Evolutionary conservation across 805 yeast species (phyloP), one percentile per base, ranked within the genome.

Genomic region (Tetrapisispora pingtungensis): DNA sequence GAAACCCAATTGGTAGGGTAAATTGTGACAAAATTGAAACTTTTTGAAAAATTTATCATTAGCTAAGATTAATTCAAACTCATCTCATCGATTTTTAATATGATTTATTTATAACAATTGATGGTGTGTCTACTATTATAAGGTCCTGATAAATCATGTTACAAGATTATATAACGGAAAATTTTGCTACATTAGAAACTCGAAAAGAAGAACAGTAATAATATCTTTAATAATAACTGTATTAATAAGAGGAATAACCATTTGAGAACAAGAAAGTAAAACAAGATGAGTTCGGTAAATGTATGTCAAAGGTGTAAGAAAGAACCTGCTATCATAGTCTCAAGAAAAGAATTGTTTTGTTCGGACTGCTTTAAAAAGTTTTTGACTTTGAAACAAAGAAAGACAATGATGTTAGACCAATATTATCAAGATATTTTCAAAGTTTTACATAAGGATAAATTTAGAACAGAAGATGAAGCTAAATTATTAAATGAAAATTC

Each of bases 341-440:
- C 66, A 7, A 53, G 68, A 41, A 64, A 62, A 44, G 66, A 62
- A 42, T 34, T 45, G 2, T 64, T 64, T 40, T 62, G 66, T 44
- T 42, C 49, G 26, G 53, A 40, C 2, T 89, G 97, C 61, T 90
- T 86, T 53, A 57, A 74, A 18, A 72, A 79, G 47, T 89, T 86
- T 58, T 70, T 89, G 32, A 72, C 81, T 46, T 80, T 85, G 20
- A 89, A 89, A 60, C 88, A 85, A 62, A 71, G 95, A 49, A 84
- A 82, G 56, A 83, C 74, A 56, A 78, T 90, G 87, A 70, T 67
- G 58, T 50, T 57, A 7, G 75, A 73, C 50, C 88, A 84, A 13
- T 75, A 71, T 44, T 88, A 74, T 65, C 84, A 85, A 56, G 89
- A 84, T 19, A 74, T 80, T 54, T 87, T 73, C 46, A 65, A 63